phyloP scores from a whole-genome alignment of 305 asterid species.

The Stenogyne calaminthoides region DNA sequence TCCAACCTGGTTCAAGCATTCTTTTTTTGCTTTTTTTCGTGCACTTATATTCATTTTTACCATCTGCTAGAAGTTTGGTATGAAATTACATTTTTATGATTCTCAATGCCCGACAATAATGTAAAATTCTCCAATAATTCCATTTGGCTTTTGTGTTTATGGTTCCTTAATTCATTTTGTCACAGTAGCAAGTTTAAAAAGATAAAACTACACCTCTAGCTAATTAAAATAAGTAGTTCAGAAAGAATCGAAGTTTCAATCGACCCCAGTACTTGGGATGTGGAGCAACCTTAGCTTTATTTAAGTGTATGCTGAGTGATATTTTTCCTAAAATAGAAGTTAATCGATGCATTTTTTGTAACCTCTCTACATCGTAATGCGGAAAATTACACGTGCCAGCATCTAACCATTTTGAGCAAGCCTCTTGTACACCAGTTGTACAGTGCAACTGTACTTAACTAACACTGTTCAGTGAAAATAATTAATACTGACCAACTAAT shows the following conservation, averaged over 20 bases:
- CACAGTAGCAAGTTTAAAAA: too few relatives aligned
- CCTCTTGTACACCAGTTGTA: too few relatives aligned
- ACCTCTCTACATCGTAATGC: background rate
- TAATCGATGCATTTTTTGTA: background rate
- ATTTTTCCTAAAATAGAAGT: background rate
- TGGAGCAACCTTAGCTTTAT: background rate
- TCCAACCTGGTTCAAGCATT: background rate
- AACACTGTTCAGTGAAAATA: too few relatives aligned
- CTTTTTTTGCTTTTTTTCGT: background rate
- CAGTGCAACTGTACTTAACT: too few relatives aligned
- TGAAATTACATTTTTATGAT: background rate
- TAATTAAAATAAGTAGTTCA: too few relatives aligned
- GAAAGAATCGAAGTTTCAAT: too few relatives aligned
- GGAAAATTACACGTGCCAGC: constrained; percentile 11
- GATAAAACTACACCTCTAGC: too few relatives aligned
- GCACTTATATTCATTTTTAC: background rate
- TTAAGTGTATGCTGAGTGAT: background rate
- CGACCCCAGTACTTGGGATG: too few relatives aligned
- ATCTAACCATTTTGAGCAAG: constrained; percentile 10
- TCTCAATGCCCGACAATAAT: background rate
- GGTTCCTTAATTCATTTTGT: too few relatives aligned
- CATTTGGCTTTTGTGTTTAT: background rate
- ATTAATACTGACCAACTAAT: too few relatives aligned
- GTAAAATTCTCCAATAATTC: background rate
- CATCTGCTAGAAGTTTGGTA: background rate